Evolutionary conservation across 192 early-diverging fungal species (phyloP), one percentile per base, ranked within the genome.

Genomic region (Gigaspora rosea): DNA sequence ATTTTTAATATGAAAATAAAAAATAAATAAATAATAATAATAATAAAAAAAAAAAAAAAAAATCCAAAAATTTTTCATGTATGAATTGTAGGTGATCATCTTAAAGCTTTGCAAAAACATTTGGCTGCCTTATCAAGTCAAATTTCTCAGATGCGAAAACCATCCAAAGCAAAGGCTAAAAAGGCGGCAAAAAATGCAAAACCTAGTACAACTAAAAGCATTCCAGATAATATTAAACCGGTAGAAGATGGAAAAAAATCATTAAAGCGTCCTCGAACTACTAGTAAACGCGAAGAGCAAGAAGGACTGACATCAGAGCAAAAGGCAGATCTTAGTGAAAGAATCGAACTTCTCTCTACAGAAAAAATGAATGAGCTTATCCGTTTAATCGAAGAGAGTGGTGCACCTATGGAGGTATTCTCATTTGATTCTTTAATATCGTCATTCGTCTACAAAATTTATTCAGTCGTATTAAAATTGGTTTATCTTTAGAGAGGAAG

Each of bases 261-360:
- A 3, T 22, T 64, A 33, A 48, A 71, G 36, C 80, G 78, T 51
- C 72, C 70, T 52, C 80, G 82, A 41, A 41, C 41, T 49, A 71
- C 70, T 35, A 80, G 78, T 64, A 79, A 85, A 41, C 76, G 71
- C 18, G 81, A 88, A 15, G 82, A 81, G 7, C 50, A 82, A 20
- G 82, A 85, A 0, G 87, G 86, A 57, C 86, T 98, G 32, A 93
- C 93, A 1, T 90, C 93, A 78, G 92, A 96, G 75, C 92, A 96
- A 82, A 96, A 98, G 85, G 88, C 90, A 41, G 95, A 96, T 78
- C 86, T 98, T 16, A 91, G 88, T 71, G 88, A 91, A 62, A 81
- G 85, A 27, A 94, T 95, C 77, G 86, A 86, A 72, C 82, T 81
- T 52, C 80, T 94, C 65, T 75, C 85, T 2, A 87, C 86, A 10